phyloP scores from a whole-genome alignment of 139 green algal genomes.

The Chlorella sp. region DNA sequence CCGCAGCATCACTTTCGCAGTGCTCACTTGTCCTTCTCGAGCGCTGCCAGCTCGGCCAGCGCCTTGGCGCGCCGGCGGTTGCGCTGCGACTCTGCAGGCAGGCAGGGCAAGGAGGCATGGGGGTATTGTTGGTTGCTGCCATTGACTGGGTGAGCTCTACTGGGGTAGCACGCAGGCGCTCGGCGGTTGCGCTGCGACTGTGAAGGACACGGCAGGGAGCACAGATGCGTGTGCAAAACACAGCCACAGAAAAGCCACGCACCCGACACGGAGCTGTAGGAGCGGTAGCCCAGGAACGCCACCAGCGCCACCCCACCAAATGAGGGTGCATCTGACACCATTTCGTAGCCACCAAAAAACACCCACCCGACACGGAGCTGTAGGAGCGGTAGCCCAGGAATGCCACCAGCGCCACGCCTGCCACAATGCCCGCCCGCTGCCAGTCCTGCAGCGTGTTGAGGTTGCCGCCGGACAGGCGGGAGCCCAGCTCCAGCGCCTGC shows the following conservation, averaged over 20 bases:
- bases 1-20: too few species aligned
- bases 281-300: not conserved
- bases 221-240: too few species aligned
- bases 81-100: constrained; percentile 4
- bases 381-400: constrained; percentile 3
- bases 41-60: not conserved
- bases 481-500: constrained; percentile 23
- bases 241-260: not conserved
- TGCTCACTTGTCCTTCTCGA: constrained; percentile 32
- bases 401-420: not conserved
- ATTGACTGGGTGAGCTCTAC: too few species aligned
- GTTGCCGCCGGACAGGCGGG: constrained; percentile 21
- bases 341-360: not conserved
- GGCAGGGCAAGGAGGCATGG: not conserved
- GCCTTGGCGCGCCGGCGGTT: constrained; percentile 23
- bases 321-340: too few species aligned
- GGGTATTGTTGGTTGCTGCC: not conserved
- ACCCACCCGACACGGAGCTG: not conserved
- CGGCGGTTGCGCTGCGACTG: constrained; percentile 15
- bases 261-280: not conserved
- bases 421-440: not conserved
- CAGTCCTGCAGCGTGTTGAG: constrained; percentile 20
- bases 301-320: too few species aligned
- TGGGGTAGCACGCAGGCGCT: too few species aligned
- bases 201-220: not conserved